Evolutionary conservation across 257 asterid genomes (phyloP).

Genomic region (Asclepias syriaca): DNA sequence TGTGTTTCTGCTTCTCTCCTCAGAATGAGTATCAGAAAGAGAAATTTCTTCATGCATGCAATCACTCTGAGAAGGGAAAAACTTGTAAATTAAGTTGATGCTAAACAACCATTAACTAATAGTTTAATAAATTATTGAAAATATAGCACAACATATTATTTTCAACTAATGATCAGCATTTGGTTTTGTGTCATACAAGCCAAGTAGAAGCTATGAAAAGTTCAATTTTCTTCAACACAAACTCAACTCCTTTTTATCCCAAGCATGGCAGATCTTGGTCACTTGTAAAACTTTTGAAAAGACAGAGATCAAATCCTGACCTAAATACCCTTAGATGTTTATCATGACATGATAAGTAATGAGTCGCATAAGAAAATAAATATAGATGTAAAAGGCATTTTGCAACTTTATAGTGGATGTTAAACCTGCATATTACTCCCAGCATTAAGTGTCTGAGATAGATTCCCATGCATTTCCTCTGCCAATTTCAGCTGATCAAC

Average conservation of each 20-base stretch:
- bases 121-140: neutral
- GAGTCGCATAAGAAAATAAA: neutral
- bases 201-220: neutral
- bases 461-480: conserved; percentile 45
- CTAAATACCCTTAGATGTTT: neutral
- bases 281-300: neutral
- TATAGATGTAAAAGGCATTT: neutral
- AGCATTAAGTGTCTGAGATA: conserved; percentile 35
- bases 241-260: neutral
- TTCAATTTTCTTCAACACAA: conserved; percentile 1
- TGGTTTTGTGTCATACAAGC: neutral
- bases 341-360: conserved; percentile 2
- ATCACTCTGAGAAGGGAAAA: conserved; percentile 45
- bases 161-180: neutral
- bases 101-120: neutral
- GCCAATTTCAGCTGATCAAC: conserved; percentile 56
- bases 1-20: conserved; percentile 34
- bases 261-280: neutral
- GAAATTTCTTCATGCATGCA: conserved; percentile 36
- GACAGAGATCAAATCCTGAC: neutral
- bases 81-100: neutral
- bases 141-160: neutral
- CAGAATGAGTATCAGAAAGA: conserved; percentile 35
- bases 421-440: conserved; percentile 36
- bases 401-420: neutral